These are phyloP conservation scores for Alloascoidea africana DNA, from an alignment of 805 yeast species.

Conservation along the genomic window DNA sequence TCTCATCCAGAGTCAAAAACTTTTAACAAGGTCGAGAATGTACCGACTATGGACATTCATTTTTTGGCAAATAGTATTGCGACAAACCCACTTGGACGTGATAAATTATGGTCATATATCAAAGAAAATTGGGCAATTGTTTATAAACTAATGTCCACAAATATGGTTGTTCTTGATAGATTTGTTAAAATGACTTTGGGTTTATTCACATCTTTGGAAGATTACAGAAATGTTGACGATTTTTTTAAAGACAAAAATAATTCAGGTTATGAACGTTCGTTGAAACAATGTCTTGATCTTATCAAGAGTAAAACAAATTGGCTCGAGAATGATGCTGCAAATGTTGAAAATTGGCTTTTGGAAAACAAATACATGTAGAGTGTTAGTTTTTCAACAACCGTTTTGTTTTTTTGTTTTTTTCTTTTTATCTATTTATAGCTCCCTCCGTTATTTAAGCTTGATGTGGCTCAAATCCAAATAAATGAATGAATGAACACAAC, in stretches of 20 bases:
- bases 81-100: constrained; percentile 27
- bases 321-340: constrained; percentile 28
- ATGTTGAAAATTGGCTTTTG: constrained; percentile 29
- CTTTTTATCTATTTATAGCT: no score
- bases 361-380: constrained; percentile 9
- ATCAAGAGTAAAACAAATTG: constrained; percentile 34
- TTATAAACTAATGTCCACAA: constrained; percentile 27
- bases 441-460: no score
- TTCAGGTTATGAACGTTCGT: constrained; percentile 42
- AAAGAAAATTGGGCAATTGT: constrained; percentile 30
- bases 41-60: constrained; percentile 39
- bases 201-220: constrained; percentile 19
- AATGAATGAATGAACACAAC: no score
- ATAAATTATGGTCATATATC: constrained; percentile 33
- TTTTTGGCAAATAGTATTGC: constrained; percentile 32
- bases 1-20: constrained; percentile 9
- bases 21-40: constrained; percentile 9
- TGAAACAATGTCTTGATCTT: constrained; percentile 39
- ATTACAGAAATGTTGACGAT: constrained; percentile 20
- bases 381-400: no score
- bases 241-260: constrained; percentile 33
- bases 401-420: no score
- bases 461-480: no score
- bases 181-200: constrained; percentile 23
- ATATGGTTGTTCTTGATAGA: constrained; percentile 36